Percentiles rank a stretch among this genome's conserved stretches.
Conservation (phyloP, 345 rosid genomes). For the Moringa oleifera region DNA sequence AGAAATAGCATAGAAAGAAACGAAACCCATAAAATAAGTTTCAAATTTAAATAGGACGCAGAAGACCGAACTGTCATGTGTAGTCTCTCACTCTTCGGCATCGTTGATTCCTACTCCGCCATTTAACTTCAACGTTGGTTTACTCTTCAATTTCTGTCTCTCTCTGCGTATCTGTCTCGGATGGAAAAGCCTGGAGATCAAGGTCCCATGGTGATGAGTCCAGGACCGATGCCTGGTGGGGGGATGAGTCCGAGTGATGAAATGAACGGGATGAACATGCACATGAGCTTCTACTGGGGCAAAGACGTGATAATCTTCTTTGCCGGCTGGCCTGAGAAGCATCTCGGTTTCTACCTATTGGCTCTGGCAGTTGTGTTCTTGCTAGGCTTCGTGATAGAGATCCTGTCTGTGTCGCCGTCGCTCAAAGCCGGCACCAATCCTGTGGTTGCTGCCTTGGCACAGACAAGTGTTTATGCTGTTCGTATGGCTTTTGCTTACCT, state of each 20-base stretch:
- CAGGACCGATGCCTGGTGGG: background rate
- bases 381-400: conserved; percentile 21
- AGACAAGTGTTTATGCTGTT: conserved; percentile 21
- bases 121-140: no score
- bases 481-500: conserved; percentile 33
- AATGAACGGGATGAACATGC: conserved; percentile 11
- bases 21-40: no score
- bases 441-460: background rate
- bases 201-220: background rate
- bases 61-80: no score
- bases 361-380: conserved; percentile 29
- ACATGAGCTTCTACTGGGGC: conserved; percentile 30
- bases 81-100: no score
- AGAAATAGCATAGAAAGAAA: no score
- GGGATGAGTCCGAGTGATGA: background rate
- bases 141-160: background rate
- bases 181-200: no score
- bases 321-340: conserved; percentile 30
- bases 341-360: conserved; percentile 23
- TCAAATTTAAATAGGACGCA: no score
- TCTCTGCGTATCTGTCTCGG: background rate
- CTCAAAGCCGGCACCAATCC: conserved; percentile 4
- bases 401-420: conserved; percentile 15
- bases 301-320: conserved; percentile 19
- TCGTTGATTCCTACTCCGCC: no score